Evolutionary conservation across 352 stramenopile species (phyloP).

Genomic region (Salisapilia sapeloensis): DNA sequence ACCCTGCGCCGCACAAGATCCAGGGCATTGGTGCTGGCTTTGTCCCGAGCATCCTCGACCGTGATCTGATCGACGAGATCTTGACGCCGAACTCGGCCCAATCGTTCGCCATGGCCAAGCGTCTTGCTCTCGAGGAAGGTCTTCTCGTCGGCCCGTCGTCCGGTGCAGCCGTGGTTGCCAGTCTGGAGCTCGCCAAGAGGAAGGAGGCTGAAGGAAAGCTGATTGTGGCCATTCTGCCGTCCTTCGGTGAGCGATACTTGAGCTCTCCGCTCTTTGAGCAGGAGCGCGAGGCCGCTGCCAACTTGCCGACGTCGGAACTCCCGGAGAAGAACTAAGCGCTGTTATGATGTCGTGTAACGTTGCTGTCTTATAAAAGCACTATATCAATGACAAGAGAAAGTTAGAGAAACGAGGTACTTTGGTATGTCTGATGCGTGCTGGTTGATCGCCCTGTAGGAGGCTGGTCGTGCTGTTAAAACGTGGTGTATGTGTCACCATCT

Average conservation of each 20-base stretch:
- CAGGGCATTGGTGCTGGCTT: slow-evolving; percentile 76
- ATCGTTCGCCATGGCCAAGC: slow-evolving; percentile 77
- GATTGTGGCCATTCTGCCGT: slow-evolving; percentile 82
- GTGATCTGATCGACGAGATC: slow-evolving; percentile 80
- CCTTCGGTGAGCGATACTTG: slow-evolving; percentile 81
- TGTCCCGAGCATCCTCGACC: slow-evolving; percentile 59
- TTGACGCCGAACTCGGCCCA: slow-evolving; percentile 67
- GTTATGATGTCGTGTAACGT: neutral
- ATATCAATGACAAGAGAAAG: too few species aligned
- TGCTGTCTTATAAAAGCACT: too few species aligned
- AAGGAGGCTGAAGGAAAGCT: slow-evolving; percentile 77
- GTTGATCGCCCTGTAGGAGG: too few species aligned
- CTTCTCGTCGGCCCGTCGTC: slow-evolving; percentile 78
- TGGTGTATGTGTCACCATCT: too few species aligned
- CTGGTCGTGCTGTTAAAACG: too few species aligned
- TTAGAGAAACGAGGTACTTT: too few species aligned
- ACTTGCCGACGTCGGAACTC: slow-evolving; percentile 35
- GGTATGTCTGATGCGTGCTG: too few species aligned
- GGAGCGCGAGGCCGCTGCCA: slow-evolving; percentile 54
- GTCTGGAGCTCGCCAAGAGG: slow-evolving; percentile 61
- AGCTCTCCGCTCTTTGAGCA: slow-evolving; percentile 65
- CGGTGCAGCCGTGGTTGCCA: slow-evolving; percentile 71
- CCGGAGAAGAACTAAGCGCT: neutral
- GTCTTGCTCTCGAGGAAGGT: slow-evolving; percentile 67
- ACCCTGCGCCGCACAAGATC: slow-evolving; percentile 72